Evolutionary conservation across 257 asterid genomes (phyloP).

Genomic region (Penstemon eatonii): DNA sequence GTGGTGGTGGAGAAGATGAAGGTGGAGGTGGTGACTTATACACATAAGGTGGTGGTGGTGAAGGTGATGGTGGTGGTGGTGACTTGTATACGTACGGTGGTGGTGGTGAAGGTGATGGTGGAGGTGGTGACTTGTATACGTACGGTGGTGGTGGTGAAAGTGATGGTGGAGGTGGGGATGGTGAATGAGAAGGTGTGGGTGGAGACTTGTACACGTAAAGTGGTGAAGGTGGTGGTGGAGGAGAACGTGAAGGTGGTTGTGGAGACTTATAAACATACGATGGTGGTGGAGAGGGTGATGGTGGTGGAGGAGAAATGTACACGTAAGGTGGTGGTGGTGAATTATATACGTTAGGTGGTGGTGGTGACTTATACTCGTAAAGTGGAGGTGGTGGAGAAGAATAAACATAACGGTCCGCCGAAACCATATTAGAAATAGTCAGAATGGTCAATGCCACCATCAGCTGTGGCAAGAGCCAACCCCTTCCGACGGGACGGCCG

Average conservation of each 20-base stretch:
- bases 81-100: conserved; percentile 40
- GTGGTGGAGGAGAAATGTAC: conserved; percentile 37
- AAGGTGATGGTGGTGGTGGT: conserved; percentile 32
- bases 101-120: conserved; percentile 37
- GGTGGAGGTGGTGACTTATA: conserved; percentile 51
- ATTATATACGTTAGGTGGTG: conserved; percentile 22
- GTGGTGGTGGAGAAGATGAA: conserved; percentile 35
- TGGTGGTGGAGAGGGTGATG: conserved; percentile 34
- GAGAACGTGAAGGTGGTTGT: neutral
- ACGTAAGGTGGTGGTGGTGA: conserved; percentile 26
- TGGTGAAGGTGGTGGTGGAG: neutral
- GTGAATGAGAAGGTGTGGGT: conserved; percentile 22
- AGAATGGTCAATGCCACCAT: conserved; percentile 55
- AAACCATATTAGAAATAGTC: conserved; percentile 40
- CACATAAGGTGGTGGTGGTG: conserved; percentile 44
- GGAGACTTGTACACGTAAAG: conserved; percentile 38
- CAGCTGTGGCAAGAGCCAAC: conserved; percentile 41
- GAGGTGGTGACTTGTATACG: conserved; percentile 34
- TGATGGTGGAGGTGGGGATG: conserved; percentile 37
- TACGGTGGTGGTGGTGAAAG: conserved; percentile 33
- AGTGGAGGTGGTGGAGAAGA: conserved; percentile 40
- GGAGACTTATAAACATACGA: neutral
- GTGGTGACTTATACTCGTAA: conserved; percentile 25
- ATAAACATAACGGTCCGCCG: conserved; percentile 52
- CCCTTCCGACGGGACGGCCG: conserved; percentile 42